phyloP scores from a whole-genome alignment of 345 rosid genomes.

The Euphorbia pulcherrima region DNA sequence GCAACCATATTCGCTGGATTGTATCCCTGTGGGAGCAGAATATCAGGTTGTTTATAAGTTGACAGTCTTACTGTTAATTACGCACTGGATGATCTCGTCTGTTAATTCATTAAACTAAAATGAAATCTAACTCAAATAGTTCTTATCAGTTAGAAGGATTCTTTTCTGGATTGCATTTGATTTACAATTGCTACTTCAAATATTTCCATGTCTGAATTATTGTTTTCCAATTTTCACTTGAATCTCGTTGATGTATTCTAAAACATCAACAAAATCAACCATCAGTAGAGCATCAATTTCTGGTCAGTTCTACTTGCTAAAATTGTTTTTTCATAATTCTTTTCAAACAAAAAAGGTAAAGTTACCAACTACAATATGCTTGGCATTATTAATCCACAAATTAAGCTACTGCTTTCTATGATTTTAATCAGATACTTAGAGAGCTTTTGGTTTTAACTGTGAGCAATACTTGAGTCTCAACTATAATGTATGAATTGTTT shows the following conservation, averaged over 20 bases:
- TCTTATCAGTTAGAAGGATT: not conserved
- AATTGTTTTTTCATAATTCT: not conserved
- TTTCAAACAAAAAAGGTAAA: not conserved
- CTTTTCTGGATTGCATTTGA: not conserved
- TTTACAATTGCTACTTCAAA: not conserved
- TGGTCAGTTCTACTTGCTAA: not conserved
- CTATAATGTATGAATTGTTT: not conserved
- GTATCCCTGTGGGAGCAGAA: slow-evolving; percentile 99
- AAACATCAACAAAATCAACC: not conserved
- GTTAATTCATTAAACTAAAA: not conserved
- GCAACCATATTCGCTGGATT: slow-evolving; percentile 94
- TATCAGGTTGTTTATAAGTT: slow-evolving; percentile 59
- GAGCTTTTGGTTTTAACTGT: slow-evolving; percentile 1
- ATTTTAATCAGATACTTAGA: not conserved
- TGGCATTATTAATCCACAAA: not conserved
- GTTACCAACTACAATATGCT: not conserved
- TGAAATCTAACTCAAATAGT: not conserved
- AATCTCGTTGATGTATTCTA: not conserved
- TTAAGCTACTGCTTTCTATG: not conserved
- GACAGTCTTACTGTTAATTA: not conserved
- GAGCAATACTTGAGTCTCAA: not conserved
- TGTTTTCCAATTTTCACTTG: not conserved
- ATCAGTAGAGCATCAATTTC: not conserved
- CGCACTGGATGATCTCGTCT: not conserved
- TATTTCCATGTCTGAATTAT: not conserved